Base-by-base conservation (phyloP, 495 filamentous ascomycete genomes). In the Hypoxylon rickii region DNA sequence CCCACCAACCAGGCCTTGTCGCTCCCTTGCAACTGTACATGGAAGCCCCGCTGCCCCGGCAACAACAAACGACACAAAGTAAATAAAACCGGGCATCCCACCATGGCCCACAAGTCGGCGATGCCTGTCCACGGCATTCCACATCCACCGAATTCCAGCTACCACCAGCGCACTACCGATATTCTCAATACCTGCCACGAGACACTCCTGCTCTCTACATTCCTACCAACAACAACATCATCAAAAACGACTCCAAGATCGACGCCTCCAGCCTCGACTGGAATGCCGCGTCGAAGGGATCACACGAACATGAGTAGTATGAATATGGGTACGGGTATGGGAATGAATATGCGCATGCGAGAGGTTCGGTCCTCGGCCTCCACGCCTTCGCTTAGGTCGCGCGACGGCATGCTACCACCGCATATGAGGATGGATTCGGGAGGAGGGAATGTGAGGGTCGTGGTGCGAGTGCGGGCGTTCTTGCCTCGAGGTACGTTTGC, bases 401-500 rank as follows among this genome's bases (percentile, higher is more conserved):
- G 87, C 61, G 86, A 92, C 67, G 81, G 83, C 22, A 81, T 81
- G 18, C 69, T 83, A 11, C 70, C 74, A 29, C 63, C 72, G 20
- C 73, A 72, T 36, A 72, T 76, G 41, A 74, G 71, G 71, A 72
- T 70, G 67, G 79, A 82, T 36, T 73, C 78, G 11, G 90, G 86
- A 29, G 92, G 90, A 29, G 92, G 90, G 11, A 97, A 97, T 77
- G 93, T 98, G 44, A 85, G 88, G 68, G 94, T 98, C 15, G 94
- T 97, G 11, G 94, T 98, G 62, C 78, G 94, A 58, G 92, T 96
- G 46, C 80, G 94, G 58, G 92, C 85, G 16, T 97, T 96, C 72
- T 73, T 98, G 33, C 87, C 85, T 12, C 75, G 94, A 87, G 93
- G 93, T 96, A 79, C 44, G 79, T 64, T n/a, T 58, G 33, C 18